Percentiles rank a stretch among this genome's conserved stretches.
These are phyloP conservation scores for Alternaria triticimaculans DNA, from an alignment of 2,329 filamentous ascomycete species.

Conservation along the genomic window DNA sequence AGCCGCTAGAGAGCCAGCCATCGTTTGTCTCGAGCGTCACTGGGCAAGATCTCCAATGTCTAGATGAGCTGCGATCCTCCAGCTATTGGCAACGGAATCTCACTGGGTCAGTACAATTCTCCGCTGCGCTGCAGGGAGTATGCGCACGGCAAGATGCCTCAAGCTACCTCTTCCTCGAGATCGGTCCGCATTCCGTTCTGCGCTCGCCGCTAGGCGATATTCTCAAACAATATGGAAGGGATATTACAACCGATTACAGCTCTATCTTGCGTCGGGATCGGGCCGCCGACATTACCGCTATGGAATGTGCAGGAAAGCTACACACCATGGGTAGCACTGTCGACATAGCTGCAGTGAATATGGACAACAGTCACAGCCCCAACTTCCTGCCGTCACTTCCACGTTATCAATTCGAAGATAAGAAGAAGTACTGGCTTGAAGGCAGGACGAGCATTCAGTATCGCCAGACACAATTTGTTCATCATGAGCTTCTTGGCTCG, in stretches of 20 bases:
- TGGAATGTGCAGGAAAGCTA: conserved; percentile 17
- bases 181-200: conserved; percentile 26
- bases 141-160: background rate
- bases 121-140: conserved; percentile 26
- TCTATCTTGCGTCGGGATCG: conserved; percentile 16
- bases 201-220: conserved; percentile 17
- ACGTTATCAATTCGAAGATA: conserved; percentile 16
- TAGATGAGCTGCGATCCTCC: conserved; percentile 2
- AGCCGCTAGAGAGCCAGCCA: background rate
- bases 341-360: conserved; percentile 10
- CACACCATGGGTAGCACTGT: background rate
- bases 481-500: conserved; percentile 31
- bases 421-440: conserved; percentile 20
- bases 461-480: conserved; percentile 11
- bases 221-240: conserved; percentile 1
- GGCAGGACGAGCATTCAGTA: conserved; percentile 14
- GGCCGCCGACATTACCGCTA: conserved; percentile 9
- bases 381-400: conserved; percentile 15
- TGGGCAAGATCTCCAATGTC: conserved; percentile 4
- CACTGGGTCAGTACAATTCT: conserved; percentile 18
- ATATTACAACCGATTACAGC: conserved; percentile 11
- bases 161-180: conserved; percentile 18
- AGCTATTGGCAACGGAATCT: conserved; percentile 27
- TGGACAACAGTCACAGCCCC: background rate
- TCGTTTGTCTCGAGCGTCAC: conserved; percentile 16